Base-by-base conservation (phyloP, 345 rosid species). In the Salix suchowensis region DNA sequence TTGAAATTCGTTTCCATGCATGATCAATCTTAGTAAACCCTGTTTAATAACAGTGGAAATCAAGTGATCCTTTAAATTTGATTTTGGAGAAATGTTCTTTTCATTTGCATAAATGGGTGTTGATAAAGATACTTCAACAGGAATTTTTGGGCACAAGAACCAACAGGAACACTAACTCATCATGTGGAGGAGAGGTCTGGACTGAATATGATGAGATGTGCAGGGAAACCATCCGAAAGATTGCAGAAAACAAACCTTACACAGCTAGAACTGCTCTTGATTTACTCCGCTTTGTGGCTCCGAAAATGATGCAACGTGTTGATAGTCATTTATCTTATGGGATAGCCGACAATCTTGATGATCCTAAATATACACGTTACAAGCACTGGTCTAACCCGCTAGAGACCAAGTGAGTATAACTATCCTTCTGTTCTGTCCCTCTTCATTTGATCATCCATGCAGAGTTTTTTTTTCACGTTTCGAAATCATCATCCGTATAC, bases 331-430 rank as follows among this genome's bases (percentile, higher is more conserved):
- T 90, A 85, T 91, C 97, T 74, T 90, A 87, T 36, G 96, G 91
- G 68, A 80, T 91, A 80, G 91, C 94, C 5, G 92, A 90, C 58
- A 67, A 91, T 83, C 89, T 90, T 0, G 86, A 85, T 2, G 91
- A 91, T 68, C 93, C 92, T 46, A 89, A 88, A 75, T 88, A 89
- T 74, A 62, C 16, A 50, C 88, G 90, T 72, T 86, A 85, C 84
- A 90, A 86, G 68, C 89, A 91, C 77, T 93, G 93, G 93, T 91
- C 94, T 16, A 93, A 90, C 82, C 96, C 97, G 12, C 87, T 93
- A 1, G 94, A 93, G 74, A 89, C 83, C 50, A 90, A 73, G 97
- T 91, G 83, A 82, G 90, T 73, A 2, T 30, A 11, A 64, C 34
- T 9, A 13, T 54, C 62, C 5, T 34, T 32, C 32, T 26, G 5